Percentiles rank a stretch among this genome's conserved stretches.
Conservation (phyloP, 1,284 basidiomycete genomes). For the Trichosporon sp. region DNA sequence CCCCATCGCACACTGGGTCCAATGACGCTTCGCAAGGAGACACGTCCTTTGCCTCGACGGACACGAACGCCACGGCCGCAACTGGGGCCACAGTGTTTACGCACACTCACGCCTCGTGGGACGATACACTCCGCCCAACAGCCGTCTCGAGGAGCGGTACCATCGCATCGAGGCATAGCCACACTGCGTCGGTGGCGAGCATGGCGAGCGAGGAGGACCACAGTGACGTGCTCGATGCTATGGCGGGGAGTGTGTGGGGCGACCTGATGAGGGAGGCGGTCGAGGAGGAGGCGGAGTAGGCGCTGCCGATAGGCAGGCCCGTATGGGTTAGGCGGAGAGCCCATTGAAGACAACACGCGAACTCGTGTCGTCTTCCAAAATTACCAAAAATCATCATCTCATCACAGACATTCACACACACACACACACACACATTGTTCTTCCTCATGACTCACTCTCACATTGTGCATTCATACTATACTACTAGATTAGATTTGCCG, state of each 20-base stretch:
- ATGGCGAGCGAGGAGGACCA: constrained; percentile 6
- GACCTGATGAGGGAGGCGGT: constrained; percentile 47
- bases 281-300: constrained; percentile 21
- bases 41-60: not conserved
- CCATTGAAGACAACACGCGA: too few species aligned
- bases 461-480: too few species aligned
- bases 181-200: constrained; percentile 12
- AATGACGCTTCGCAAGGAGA: not conserved
- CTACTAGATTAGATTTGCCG: too few species aligned
- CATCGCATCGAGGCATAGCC: constrained; percentile 13
- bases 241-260: constrained; percentile 42
- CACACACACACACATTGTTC: too few species aligned
- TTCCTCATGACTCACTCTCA: too few species aligned
- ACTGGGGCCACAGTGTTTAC: too few species aligned
- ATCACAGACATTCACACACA: too few species aligned
- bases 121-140: not conserved
- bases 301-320: too few species aligned
- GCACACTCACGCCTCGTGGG: not conserved
- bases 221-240: constrained; percentile 29
- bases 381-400: too few species aligned
- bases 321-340: too few species aligned
- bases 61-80: too few species aligned
- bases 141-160: not conserved
- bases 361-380: too few species aligned
- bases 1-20: not conserved